Evolutionary conservation across 2,329 filamentous ascomycete genomes (phyloP).

Genomic region (Sclerotinia borealis): DNA sequence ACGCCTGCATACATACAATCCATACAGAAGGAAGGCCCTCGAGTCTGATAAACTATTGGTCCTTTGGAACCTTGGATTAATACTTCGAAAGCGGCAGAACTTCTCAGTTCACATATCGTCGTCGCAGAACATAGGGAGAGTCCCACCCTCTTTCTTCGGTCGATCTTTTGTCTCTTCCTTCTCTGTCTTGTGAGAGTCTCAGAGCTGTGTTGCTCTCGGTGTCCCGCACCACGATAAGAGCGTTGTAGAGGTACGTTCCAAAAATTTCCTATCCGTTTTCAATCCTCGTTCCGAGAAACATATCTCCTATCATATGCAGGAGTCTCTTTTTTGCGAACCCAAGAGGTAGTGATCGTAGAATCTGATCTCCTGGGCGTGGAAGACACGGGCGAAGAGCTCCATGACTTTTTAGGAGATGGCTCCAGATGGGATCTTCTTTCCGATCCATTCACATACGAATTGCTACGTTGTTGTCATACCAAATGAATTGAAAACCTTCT

Average conservation of each 20-base stretch:
- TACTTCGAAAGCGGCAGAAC: slow-evolving; percentile 13
- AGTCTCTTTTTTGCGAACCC: slow-evolving; percentile 15
- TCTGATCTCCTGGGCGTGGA: slow-evolving; percentile 1
- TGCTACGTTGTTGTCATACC: slow-evolving; percentile 10
- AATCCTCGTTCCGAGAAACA: slow-evolving; percentile 5
- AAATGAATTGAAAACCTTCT: slow-evolving; percentile 18
- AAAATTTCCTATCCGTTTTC: slow-evolving; percentile 1
- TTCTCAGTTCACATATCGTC: slow-evolving; percentile 12
- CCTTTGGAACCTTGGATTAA: neutral
- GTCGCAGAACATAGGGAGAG: slow-evolving; percentile 13
- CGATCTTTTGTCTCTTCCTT: neutral
- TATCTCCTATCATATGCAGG: slow-evolving; percentile 8
- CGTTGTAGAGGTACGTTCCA: slow-evolving; percentile 20
- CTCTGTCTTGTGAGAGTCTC: slow-evolving; percentile 19
- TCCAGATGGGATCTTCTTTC: slow-evolving; percentile 9
- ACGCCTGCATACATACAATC: slow-evolving; percentile 11
- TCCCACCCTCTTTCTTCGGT: neutral
- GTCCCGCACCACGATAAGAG: slow-evolving; percentile 20
- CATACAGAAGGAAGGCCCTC: slow-evolving; percentile 9
- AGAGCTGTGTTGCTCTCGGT: slow-evolving; percentile 25
- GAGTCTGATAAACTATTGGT: slow-evolving; percentile 10
- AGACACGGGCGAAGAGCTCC: slow-evolving; percentile 8
- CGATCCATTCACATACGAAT: slow-evolving; percentile 1
- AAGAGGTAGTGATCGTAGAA: slow-evolving; percentile 2
- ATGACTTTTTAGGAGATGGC: slow-evolving; percentile 4